A percentile compares a stretch with the other conserved stretches of the same genome.
Conservation (phyloP, 116 monocot genomes). For the Thalassia testudinum region DNA sequence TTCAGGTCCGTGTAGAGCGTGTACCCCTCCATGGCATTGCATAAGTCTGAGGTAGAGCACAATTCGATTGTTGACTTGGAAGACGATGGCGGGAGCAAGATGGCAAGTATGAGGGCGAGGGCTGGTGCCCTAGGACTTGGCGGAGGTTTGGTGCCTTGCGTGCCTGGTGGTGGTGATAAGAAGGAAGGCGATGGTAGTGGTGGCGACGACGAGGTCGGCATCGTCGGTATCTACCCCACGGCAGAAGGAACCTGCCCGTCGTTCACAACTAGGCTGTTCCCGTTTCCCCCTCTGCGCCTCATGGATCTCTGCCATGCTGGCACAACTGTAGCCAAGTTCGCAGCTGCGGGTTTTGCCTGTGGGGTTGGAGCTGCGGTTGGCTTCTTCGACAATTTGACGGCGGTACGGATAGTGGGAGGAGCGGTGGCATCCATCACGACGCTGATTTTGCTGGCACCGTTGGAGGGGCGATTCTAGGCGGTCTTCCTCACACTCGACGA, state of each 20-base stretch:
- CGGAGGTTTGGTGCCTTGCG: no score
- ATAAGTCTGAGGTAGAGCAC: constrained; percentile 71
- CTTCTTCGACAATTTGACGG: neutral
- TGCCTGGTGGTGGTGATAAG: no score
- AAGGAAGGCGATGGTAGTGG: no score
- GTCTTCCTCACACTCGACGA: constrained; percentile 22
- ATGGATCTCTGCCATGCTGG: neutral
- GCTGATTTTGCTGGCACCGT: constrained; percentile 11
- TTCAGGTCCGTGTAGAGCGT: constrained; percentile 96
- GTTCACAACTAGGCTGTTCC: neutral
- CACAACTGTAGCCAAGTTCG: neutral
- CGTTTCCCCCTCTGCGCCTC: neutral
- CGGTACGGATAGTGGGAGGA: neutral
- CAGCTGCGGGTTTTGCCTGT: neutral
- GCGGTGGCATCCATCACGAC: constrained; percentile 20
- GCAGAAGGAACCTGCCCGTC: neutral
- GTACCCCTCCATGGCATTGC: constrained; percentile 69
- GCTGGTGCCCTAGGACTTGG: no score
- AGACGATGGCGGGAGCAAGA: constrained; percentile 5
- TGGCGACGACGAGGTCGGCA: no score
- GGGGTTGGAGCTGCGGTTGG: neutral
- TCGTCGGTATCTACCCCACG: neutral
- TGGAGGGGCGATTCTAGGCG: constrained; percentile 30
- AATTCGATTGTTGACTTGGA: constrained; percentile 89
- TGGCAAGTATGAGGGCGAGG: neutral